Base-by-base conservation (phyloP, 768 basidiomycete species). In the Psilocybe tampanensis region DNA sequence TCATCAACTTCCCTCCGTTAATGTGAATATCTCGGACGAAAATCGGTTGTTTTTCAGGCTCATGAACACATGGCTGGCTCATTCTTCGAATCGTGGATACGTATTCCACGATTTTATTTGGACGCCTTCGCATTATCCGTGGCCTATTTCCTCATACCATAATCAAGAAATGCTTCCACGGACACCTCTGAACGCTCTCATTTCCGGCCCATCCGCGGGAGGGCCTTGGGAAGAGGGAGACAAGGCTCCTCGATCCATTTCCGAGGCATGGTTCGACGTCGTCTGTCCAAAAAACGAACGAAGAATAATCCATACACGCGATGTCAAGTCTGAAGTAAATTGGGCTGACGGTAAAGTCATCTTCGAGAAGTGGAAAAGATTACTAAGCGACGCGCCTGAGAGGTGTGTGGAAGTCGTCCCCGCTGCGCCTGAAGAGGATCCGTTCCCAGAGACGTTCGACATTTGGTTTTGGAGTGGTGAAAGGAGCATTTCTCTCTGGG, bases 41-140 rank as follows among this genome's bases (percentile, higher is more conserved):
- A 49, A 44, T 33, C 47, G 52, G 39, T 17, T 24, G n/a, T 22
- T 44, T 52, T 34, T 41, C 43, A 82, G 81, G 39, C 65, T 85
- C 8, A 75, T 84, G 75, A 79, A 81, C 55, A 71, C 80, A 2
- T 75, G 79, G 62, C 75, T 85, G 13, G 82, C 84, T 0, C 78
- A 81, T 58, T 70, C 73, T 41, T 79, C 82, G 0, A 74, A 77
- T 19, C 77, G 84, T 13, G 72, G 79, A 11, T 84, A 83, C 48
- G 83, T 83, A 1, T 83, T 82, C 67, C 71, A 76, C 53, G 76
- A 78, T 49, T 81, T 79, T 61, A 45, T 74, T n/a, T 81, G 79
- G 79, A 73, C 75, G 26, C 64, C 63, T 9, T 66, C 72, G 1
- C 74, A 80, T 62, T 83, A 79, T 62, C 74, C 77, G 7, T 81